Conservation (phyloP, 371 early-diverging fungal genomes). For the Mortierella sp. region DNA sequence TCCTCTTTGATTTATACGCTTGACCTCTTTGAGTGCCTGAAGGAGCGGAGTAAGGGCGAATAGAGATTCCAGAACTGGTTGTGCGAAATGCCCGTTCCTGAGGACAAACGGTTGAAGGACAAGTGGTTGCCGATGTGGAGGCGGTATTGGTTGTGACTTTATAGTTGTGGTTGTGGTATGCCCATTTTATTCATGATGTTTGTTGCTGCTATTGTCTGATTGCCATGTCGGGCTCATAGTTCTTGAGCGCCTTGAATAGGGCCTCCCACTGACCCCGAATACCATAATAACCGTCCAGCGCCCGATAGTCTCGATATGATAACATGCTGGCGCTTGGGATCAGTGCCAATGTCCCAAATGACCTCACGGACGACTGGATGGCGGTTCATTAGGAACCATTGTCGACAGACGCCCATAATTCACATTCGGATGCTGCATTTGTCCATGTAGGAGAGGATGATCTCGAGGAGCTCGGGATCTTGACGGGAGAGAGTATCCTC, state of each 20-base stretch:
- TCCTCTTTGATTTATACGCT: neutral
- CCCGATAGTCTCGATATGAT: neutral
- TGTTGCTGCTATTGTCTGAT: neutral
- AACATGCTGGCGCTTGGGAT: neutral
- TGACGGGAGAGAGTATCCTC: neutral
- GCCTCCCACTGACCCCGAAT: neutral
- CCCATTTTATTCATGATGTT: neutral
- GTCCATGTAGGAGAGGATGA: neutral
- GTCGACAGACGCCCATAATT: neutral
- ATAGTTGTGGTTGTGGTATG: neutral
- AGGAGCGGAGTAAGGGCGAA: neutral
- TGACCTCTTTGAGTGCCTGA: neutral
- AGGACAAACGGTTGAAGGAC: neutral
- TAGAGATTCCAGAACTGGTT: neutral
- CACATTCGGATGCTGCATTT: neutral
- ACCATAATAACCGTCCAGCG: neutral
- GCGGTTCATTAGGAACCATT: conserved; percentile 2
- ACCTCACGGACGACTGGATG: neutral
- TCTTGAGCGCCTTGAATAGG: neutral
- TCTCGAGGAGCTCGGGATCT: conserved; percentile 1
- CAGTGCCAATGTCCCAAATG: neutral
- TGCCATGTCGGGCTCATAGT: neutral
- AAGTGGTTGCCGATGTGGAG: neutral
- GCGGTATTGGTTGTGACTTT: neutral
- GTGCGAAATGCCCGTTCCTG: neutral